Percentiles rank a stretch among this genome's conserved stretches.
These are phyloP conservation scores for Diaporthe caulivora DNA, from an alignment of 2,329 filamentous ascomycete species.

Conservation along the genomic window DNA sequence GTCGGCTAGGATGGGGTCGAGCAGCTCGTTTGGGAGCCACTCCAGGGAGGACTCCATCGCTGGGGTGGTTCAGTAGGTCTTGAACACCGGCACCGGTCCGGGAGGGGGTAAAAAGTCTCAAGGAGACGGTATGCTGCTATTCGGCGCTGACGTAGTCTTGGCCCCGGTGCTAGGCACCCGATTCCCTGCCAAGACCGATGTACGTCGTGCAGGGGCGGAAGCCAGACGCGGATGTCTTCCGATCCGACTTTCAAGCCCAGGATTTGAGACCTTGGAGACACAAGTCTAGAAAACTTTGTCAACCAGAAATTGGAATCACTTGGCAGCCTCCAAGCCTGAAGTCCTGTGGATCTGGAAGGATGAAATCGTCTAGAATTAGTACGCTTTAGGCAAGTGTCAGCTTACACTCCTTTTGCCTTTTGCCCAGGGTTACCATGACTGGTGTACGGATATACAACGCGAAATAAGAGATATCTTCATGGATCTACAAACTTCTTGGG, in stretches of 20 bases:
- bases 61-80: background rate
- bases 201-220: background rate
- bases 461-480: background rate
- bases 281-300: background rate
- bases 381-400: background rate
- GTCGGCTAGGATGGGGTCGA: background rate
- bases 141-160: no score
- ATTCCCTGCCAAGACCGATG: background rate
- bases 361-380: background rate
- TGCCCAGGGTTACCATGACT: background rate
- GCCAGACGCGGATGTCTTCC: background rate
- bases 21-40: conserved; percentile 11
- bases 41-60: background rate
- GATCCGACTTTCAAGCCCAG: background rate
- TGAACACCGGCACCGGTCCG: fast-evolving
- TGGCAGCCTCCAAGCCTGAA: no score
- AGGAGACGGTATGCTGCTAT: background rate
- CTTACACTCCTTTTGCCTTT: background rate
- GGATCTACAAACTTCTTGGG: background rate
- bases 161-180: background rate
- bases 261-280: background rate
- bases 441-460: fast-evolving
- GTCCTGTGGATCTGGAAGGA: background rate
- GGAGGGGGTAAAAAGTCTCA: background rate
- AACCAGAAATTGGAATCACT: no score